phyloP scores from a whole-genome alignment of 2,329 filamentous ascomycete genomes.

The Hymenoscyphus linearis region DNA sequence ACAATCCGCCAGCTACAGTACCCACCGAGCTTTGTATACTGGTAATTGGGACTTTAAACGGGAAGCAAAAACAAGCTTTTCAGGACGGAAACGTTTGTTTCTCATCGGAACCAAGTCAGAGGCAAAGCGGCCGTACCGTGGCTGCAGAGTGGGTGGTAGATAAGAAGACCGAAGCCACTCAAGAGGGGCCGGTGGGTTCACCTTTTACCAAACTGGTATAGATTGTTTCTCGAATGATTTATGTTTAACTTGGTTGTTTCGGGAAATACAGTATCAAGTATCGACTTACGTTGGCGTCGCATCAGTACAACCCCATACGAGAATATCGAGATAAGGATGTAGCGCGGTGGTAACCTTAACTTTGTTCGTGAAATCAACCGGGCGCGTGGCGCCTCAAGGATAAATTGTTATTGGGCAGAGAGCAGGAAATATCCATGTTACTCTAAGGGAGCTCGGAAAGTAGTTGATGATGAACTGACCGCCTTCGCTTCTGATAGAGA shows the following conservation, averaged over 20 bases:
- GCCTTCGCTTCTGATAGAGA: neutral
- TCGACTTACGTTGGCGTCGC: neutral
- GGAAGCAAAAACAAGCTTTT: conserved; percentile 9
- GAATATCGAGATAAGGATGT: neutral
- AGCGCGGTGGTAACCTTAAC: neutral
- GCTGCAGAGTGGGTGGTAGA: neutral
- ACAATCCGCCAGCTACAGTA: neutral
- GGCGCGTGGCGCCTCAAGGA: neutral
- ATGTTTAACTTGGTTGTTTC: neutral
- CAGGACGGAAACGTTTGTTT: neutral
- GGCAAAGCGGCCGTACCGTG: too few relatives aligned
- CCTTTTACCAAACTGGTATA: neutral
- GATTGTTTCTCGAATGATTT: neutral
- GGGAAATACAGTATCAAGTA: neutral
- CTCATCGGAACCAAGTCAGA: neutral
- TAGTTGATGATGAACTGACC: neutral
- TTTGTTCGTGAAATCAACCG: neutral
- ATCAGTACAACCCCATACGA: neutral
- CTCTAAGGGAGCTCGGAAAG: neutral
- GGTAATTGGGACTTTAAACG: neutral
- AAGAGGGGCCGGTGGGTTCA: too few relatives aligned
- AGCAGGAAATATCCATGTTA: neutral
- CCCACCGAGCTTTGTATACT: neutral
- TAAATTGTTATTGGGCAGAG: neutral
- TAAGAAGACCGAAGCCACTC: neutral